These are phyloP conservation scores for Auriscalpium microsporum DNA, from an alignment of 768 basidiomycete genomes.

Conservation along the genomic window DNA sequence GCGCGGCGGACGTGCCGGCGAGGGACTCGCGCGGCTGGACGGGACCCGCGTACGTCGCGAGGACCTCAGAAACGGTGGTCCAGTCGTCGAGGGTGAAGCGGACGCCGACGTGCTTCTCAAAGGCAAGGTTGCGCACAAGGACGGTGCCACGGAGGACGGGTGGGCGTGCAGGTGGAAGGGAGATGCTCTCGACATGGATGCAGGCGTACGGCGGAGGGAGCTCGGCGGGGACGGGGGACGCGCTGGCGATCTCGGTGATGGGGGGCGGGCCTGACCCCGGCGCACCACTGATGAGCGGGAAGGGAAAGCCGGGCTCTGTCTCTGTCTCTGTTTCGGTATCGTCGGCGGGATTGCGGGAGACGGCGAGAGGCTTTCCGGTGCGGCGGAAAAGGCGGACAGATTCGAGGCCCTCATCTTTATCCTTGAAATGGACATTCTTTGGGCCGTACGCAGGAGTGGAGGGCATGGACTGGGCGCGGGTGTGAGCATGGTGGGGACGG, in stretches of 20 bases:
- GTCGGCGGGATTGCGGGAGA: conserved; percentile 35
- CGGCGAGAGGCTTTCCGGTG: conserved; percentile 61
- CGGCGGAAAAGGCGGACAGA: conserved; percentile 56
- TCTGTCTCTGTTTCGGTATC: conserved; percentile 36
- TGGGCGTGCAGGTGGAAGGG: conserved; percentile 27
- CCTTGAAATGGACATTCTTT: conserved; percentile 84
- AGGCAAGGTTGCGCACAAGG: conserved; percentile 78
- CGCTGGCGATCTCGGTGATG: conserved; percentile 20
- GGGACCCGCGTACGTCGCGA: conserved; percentile 34
- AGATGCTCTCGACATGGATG: conserved; percentile 31
- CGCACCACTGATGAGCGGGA: conserved; percentile 14
- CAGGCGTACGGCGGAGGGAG: conserved; percentile 25
- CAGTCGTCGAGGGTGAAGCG: conserved; percentile 92
- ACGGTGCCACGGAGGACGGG: conserved; percentile 60
- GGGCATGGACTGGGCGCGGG: conserved; percentile 50
- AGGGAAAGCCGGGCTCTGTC: conserved; percentile 20
- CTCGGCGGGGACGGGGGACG: conserved; percentile 26
- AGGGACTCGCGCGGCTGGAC: conserved; percentile 26
- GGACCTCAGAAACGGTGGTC: conserved; percentile 86
- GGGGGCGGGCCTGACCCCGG: conserved; percentile 12
- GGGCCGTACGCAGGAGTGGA: conserved; percentile 42
- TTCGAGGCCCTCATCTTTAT: conserved; percentile 49
- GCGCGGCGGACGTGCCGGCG: conserved; percentile 2
- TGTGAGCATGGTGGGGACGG: conserved; percentile 16
- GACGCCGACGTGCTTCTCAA: conserved; percentile 77